Evolutionary conservation across 2,329 filamentous ascomycete species (phyloP), one percentile per base, ranked within the genome.

Genomic region (Aspergillus luchuensis): DNA sequence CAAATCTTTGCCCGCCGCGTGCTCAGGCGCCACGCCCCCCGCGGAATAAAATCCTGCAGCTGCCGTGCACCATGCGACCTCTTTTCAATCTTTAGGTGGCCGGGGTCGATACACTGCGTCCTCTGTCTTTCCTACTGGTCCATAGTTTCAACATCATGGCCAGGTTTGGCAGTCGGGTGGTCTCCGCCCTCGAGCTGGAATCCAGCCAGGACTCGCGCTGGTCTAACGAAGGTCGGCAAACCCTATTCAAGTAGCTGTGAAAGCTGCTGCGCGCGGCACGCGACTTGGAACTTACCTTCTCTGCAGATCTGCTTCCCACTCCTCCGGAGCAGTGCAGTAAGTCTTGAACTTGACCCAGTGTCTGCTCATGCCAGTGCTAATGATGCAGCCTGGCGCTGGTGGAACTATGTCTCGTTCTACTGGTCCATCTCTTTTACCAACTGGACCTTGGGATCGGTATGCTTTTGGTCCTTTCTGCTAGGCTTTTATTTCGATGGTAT

Each of bases 381-480:
- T n/a, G n/a, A 17, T 15, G n/a, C 23, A 58, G 56, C 56, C 15
- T 58, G 56, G 56, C 56, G 49, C 8, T 53, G 49, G 49, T 58
- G 56, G 56, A 58, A 58, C 33, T 58, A 58, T 58, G 39, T 54
- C 6, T 47, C 56, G 7, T 54, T 58, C 13, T 58, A 58, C 39
- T 58, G 49, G 56, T 58, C 56, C 13, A 53, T 58, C 8, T 53
- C 49, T 5, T 58, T 58, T 28, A 58, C 56, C 17, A 58, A 58
- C 41, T 58, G 56, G 56, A 58, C 56, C 8, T n/a, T 58, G 39
- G 56, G 56, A 38, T 58, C 56, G 30, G 56, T 58, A 53, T 38
- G 28, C 39, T 2, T 15, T 7, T 17, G 2, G 8, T 5, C 23
- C 2, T 15, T 36, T 36, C 2, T 30, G 28, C 28, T 3, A 28